phyloP scores from a whole-genome alignment of 2,329 filamentous ascomycete genomes.

The Colletotrichum euphorbiae region DNA sequence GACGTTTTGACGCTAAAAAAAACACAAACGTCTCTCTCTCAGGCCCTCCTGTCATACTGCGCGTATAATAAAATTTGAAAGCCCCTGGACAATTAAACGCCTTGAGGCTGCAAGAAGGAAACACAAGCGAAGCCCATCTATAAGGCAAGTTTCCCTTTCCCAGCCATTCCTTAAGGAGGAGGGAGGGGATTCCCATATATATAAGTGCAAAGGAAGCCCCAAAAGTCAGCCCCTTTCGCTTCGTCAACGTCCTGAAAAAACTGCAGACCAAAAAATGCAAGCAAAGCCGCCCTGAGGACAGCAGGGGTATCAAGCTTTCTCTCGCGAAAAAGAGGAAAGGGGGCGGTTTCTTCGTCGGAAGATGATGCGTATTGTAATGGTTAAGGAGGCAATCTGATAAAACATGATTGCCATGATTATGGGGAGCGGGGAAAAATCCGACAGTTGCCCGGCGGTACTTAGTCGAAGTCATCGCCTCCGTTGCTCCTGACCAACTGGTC shows the following conservation, averaged over 20 bases:
- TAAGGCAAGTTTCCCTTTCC: not conserved
- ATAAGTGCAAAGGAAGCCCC: not conserved
- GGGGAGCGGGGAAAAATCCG: conserved; percentile 2
- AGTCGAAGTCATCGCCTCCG: conserved; percentile 58
- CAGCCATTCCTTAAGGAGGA: not conserved
- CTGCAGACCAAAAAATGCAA: conserved; percentile 36
- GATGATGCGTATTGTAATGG: conserved; percentile 25
- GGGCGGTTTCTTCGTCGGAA: conserved; percentile 12
- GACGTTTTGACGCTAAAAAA: conserved; percentile 12
- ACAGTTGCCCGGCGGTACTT: conserved; percentile 37
- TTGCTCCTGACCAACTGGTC: conserved; percentile 52
- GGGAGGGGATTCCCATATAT: not conserved
- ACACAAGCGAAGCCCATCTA: conserved; percentile 11
- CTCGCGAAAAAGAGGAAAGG: conserved; percentile 19
- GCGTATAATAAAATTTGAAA: conserved; percentile 24
- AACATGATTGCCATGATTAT: not conserved
- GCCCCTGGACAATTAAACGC: conserved; percentile 22
- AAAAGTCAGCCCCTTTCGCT: conserved; percentile 5
- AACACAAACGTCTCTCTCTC: conserved; percentile 10
- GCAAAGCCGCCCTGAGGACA: conserved; percentile 38
- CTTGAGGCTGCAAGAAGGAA: conserved; percentile 4
- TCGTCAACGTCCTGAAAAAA: conserved; percentile 26
- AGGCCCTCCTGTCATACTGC: conserved; percentile 29
- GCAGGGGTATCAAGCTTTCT: conserved; percentile 40
- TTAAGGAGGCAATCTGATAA: not conserved